These are phyloP conservation scores for Albifimbria verrucaria DNA, from an alignment of 2,329 filamentous ascomycete species.

Conservation along the genomic window DNA sequence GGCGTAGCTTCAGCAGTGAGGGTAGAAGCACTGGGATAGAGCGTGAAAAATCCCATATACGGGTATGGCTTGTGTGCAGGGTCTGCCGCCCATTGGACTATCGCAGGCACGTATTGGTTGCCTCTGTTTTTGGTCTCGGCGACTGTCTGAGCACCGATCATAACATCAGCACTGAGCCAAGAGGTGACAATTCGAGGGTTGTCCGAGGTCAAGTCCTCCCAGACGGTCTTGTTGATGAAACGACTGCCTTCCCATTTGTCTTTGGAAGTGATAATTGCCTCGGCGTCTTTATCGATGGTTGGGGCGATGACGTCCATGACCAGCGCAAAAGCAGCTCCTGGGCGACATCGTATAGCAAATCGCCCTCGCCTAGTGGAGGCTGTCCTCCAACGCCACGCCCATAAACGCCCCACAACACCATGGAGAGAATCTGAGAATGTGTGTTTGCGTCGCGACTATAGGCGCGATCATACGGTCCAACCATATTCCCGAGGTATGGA, in stretches of 20 bases:
- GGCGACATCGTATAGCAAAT: slow-evolving; percentile 39
- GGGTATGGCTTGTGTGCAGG: slow-evolving; percentile 33
- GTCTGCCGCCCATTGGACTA: slow-evolving; percentile 43
- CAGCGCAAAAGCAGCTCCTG: slow-evolving; percentile 37
- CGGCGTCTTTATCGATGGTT: slow-evolving; percentile 23
- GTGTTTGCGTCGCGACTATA: slow-evolving; percentile 21
- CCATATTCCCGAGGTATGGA: slow-evolving; percentile 17
- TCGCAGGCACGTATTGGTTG: slow-evolving; percentile 40
- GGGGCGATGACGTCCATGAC: slow-evolving; percentile 28
- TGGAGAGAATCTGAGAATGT: slow-evolving; percentile 36
- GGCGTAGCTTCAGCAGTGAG: slow-evolving; percentile 34
- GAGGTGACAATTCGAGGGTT: slow-evolving; percentile 29
- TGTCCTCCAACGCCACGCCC: slow-evolving; percentile 34
- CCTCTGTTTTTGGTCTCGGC: slow-evolving; percentile 33
- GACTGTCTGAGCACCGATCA: slow-evolving; percentile 37
- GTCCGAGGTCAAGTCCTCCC: slow-evolving; percentile 28
- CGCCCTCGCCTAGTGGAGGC: slow-evolving; percentile 32
- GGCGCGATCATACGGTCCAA: slow-evolving; percentile 17
- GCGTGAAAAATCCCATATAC: slow-evolving; percentile 34
- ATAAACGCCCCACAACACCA: slow-evolving; percentile 40
- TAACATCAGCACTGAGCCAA: slow-evolving; percentile 38
- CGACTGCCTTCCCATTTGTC: slow-evolving; percentile 30
- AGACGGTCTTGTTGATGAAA: slow-evolving; percentile 31
- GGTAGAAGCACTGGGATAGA: slow-evolving; percentile 40
- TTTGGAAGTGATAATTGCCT: slow-evolving; percentile 25